Percentiles rank a stretch among this genome's conserved stretches.
These are phyloP conservation scores for Aspergillus tubingensis DNA, from an alignment of 2,329 filamentous ascomycete genomes.

Conservation along the genomic window DNA sequence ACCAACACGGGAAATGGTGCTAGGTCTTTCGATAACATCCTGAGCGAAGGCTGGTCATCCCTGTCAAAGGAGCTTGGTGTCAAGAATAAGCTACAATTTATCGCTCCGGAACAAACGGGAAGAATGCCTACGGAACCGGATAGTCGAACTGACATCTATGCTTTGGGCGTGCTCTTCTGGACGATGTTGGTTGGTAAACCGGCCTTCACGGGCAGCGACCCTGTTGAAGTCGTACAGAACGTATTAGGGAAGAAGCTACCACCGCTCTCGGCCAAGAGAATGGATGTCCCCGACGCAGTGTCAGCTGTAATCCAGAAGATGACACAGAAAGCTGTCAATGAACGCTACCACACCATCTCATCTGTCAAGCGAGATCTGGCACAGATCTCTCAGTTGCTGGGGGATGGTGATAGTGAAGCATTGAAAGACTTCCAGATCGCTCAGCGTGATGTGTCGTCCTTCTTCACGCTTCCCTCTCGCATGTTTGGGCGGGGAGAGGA, in stretches of 20 bases:
- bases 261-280: conserved; percentile 71
- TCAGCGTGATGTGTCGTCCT: conserved; percentile 85
- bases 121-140: conserved; percentile 91
- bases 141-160: conserved; percentile 90
- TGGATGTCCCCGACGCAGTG: conserved; percentile 82
- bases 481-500: conserved; percentile 81
- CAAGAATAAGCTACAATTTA: conserved; percentile 85
- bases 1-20: conserved; percentile 84
- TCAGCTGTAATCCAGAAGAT: conserved; percentile 86
- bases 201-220: conserved; percentile 76
- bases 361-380: conserved; percentile 80
- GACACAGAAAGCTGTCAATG: conserved; percentile 82
- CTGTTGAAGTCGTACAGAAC: conserved; percentile 88
- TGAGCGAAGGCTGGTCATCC: conserved; percentile 84
- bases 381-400: conserved; percentile 71
- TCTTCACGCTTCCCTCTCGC: conserved; percentile 79
- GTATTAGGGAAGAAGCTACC: conserved; percentile 79
- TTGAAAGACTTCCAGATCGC: conserved; percentile 75
- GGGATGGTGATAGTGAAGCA: conserved; percentile 70
- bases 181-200: conserved; percentile 76
- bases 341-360: conserved; percentile 86
- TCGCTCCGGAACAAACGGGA: conserved; percentile 92
- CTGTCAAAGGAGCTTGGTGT: conserved; percentile 82
- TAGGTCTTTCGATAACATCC: conserved; percentile 84
- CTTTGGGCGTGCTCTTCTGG: conserved; percentile 86